A percentile compares a stretch with the other conserved stretches of the same genome.
phyloP scores from a whole-genome alignment of 139 green algal species.

The Tetradesmus obliquus region DNA sequence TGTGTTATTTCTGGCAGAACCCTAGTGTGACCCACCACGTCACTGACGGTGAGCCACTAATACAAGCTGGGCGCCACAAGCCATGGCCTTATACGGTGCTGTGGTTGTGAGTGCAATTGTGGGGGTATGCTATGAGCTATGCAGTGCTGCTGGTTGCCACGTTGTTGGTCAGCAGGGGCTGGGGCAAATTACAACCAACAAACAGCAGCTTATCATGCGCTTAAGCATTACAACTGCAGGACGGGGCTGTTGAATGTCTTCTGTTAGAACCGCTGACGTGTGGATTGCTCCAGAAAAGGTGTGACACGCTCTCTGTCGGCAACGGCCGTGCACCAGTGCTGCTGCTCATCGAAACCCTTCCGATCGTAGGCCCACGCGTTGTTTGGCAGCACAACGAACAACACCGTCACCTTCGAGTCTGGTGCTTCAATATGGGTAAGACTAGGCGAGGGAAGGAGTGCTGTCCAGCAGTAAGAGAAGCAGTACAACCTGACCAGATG shows the following conservation, averaged over 20 bases:
- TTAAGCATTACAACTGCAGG: not conserved
- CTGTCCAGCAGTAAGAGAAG: not conserved
- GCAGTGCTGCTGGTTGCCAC: too few species aligned
- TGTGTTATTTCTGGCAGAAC: too few species aligned
- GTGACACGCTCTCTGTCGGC: not conserved
- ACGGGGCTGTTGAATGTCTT: not conserved
- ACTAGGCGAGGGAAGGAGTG: not conserved
- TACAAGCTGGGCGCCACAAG: too few species aligned
- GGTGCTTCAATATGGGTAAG: constrained; percentile 24
- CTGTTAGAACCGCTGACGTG: not conserved
- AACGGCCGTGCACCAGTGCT: not conserved
- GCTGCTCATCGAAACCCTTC: not conserved
- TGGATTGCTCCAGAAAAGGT: not conserved
- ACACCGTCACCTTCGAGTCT: not conserved
- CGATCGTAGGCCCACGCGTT: not conserved
- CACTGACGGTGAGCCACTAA: too few species aligned
- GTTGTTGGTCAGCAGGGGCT: too few species aligned
- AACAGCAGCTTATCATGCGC: not conserved
- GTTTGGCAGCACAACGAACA: not conserved
- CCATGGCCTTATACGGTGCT: too few species aligned
- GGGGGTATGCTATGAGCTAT: too few species aligned
- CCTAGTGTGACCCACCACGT: too few species aligned
- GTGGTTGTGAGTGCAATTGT: too few species aligned
- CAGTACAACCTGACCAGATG: not conserved
- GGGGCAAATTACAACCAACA: not conserved